A percentile compares a stretch with the other conserved stretches of the same genome.
Conservation (phyloP, 106 monocot genomes). For the Xerophyta viscosa region DNA sequence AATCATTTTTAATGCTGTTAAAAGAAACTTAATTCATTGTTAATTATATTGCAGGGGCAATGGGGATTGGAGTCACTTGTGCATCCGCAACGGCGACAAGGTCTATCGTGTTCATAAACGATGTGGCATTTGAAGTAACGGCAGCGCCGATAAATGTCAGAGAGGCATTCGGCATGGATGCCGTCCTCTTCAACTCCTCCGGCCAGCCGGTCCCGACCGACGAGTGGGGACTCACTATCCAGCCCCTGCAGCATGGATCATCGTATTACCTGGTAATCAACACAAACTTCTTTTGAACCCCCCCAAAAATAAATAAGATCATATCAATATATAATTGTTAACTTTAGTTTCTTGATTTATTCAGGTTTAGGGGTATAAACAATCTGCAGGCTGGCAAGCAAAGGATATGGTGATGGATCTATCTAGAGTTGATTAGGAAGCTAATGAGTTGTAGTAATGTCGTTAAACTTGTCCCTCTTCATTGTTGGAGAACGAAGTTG, state of each 20-base stretch:
- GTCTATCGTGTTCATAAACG: conserved; percentile 70
- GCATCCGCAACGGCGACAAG: conserved; percentile 9
- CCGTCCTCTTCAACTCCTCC: conserved; percentile 62
- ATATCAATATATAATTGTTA: too few relatives aligned
- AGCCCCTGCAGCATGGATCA: conserved; percentile 82
- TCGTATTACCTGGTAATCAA: conserved; percentile 61
- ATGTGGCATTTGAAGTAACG: conserved; percentile 50
- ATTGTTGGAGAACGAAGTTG: too few relatives aligned
- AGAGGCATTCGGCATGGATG: conserved; percentile 60
- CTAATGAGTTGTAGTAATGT: too few relatives aligned
- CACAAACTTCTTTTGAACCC: too few relatives aligned
- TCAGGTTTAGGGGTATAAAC: too few relatives aligned
- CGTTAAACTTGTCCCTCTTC: too few relatives aligned
- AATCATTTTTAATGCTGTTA: not conserved
- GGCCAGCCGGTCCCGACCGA: conserved; percentile 72
- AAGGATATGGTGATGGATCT: too few relatives aligned
- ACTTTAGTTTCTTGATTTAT: too few relatives aligned
- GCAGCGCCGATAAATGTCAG: conserved; percentile 40
- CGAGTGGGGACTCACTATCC: conserved; percentile 69
- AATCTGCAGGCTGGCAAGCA: too few relatives aligned
- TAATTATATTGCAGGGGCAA: too few relatives aligned
- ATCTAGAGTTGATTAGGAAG: too few relatives aligned
- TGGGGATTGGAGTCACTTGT: not conserved
- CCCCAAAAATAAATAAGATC: too few relatives aligned
- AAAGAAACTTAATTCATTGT: not conserved